Percentiles rank a stretch among this genome's conserved stretches.
Conservation (phyloP, 108 stramenopile genomes). For the Craspedostauros australis region DNA sequence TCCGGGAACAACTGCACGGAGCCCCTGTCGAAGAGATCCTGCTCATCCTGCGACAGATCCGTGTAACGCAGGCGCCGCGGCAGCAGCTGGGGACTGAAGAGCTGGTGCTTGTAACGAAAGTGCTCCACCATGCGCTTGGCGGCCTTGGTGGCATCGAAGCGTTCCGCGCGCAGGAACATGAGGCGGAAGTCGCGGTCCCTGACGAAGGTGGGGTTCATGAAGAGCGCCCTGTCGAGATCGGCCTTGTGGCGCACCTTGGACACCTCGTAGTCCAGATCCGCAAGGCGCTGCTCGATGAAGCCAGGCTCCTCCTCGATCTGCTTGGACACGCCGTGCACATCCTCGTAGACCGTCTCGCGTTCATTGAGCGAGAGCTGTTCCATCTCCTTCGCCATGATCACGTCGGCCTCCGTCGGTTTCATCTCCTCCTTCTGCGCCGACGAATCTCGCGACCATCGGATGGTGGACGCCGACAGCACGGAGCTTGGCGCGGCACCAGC, state of each 20-base stretch:
- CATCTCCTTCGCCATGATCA: slow-evolving; percentile 4
- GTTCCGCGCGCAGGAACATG: slow-evolving; percentile 29
- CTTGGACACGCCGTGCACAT: slow-evolving; percentile 10
- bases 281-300: not conserved
- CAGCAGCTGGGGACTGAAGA: too few relatives aligned
- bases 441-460: too few relatives aligned
- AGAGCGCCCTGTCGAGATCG: too few relatives aligned
- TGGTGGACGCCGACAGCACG: too few relatives aligned
- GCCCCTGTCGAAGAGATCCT: too few relatives aligned
- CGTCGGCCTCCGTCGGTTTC: not conserved
- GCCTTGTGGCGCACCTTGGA: too few relatives aligned
- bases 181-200: slow-evolving; percentile 16
- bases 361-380: not conserved
- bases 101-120: slow-evolving; percentile 17
- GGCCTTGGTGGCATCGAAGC: slow-evolving; percentile 20
- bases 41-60: too few relatives aligned
- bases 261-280: slow-evolving; percentile 1
- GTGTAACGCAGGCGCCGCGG: too few relatives aligned
- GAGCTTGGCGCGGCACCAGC: too few relatives aligned
- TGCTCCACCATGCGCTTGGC: slow-evolving; percentile 21
- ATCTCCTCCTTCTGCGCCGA: not conserved
- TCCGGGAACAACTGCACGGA: too few relatives aligned
- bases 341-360: slow-evolving; percentile 4
- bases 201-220: slow-evolving; percentile 10
- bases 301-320: slow-evolving; percentile 1